phyloP scores from a whole-genome alignment of 2,329 filamentous ascomycete genomes.

The Aspergillus pseudonomiae region DNA sequence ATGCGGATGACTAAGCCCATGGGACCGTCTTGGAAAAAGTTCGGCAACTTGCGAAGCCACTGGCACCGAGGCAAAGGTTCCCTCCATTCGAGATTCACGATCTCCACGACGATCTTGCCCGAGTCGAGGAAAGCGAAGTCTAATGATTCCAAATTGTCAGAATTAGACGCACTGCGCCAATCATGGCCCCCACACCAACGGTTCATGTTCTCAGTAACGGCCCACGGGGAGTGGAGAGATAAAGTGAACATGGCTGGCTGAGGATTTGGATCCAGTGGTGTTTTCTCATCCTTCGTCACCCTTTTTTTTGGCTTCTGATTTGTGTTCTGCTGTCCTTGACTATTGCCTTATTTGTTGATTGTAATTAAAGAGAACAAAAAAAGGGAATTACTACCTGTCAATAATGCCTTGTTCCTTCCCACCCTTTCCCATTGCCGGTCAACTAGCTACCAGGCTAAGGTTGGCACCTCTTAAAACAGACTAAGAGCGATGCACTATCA shows the following conservation, averaged over 20 bases:
- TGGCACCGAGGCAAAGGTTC: slow-evolving; percentile 12
- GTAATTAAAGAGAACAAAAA: not conserved
- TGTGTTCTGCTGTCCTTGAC: not conserved
- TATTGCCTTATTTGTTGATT: not conserved
- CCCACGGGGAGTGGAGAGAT: slow-evolving; percentile 24
- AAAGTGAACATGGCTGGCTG: slow-evolving; percentile 8
- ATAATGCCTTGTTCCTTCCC: not conserved
- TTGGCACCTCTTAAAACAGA: not conserved
- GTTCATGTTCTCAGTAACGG: slow-evolving; percentile 23
- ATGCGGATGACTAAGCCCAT: not conserved
- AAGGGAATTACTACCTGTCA: not conserved
- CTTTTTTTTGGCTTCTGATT: not conserved
- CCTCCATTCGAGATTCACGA: slow-evolving; percentile 14
- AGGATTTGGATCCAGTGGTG: not conserved
- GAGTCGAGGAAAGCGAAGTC: slow-evolving; percentile 18
- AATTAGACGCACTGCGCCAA: slow-evolving; percentile 21
- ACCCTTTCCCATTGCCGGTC: not conserved
- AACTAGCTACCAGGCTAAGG: not conserved
- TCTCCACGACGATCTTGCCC: slow-evolving; percentile 23
- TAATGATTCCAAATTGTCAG: slow-evolving; percentile 30
- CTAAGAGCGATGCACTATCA: slow-evolving; percentile 4
- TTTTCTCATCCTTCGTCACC: not conserved
- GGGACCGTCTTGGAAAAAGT: not conserved
- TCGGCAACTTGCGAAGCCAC: slow-evolving; percentile 4
- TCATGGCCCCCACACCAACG: slow-evolving; percentile 25